Evolutionary conservation across 257 asterid genomes (phyloP), one percentile per base, ranked within the genome.

Genomic region (Avicennia marina): DNA sequence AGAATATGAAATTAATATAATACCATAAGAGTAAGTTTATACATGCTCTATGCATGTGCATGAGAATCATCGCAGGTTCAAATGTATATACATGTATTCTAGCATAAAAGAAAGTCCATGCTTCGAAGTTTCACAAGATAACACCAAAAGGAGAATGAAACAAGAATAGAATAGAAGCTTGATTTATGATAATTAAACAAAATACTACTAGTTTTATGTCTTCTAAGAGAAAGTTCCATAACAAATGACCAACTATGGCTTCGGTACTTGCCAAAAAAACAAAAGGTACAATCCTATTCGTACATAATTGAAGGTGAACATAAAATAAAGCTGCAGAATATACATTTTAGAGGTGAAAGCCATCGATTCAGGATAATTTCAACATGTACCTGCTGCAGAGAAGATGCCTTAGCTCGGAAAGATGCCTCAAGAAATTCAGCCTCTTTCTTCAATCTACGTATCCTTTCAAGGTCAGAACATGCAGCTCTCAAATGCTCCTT

Each of bases 371-470:
- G 69, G 38, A 62, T 45, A 51, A 50, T 42, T 58, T 51, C 60
- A 72, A 68, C 65, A 57, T 8, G 39, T 72, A 90, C 98, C 94
- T 75, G 89, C 77, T 85, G 87, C 38, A 85, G 72, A 43, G 88
- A 91, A 65, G 90, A 95, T 41, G 81, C 90, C 80, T 85, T 91
- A 2, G 95, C 96, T 56, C 98, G 68, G 75, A 91, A 85, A 67
- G 98, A 88, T 64, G 90, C 98, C 78, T 88, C 95, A n/a, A 91
- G 94, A 81, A 88, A 91, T 69, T 88, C 98, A 69, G 95, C 91
- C 79, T 91, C 98, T 75, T 91, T 91, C 79, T 91, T 88, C 64
- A 88, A 81, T 76, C 67, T 82, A 25, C 98, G 76, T 41, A 91
- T 88, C 70, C 85, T 77, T 80, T 91, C 98, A 56, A 91, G 97